Conservation (phyloP, 1,139 yeast species). For the Hemisphaericaspora lyxosophila region DNA sequence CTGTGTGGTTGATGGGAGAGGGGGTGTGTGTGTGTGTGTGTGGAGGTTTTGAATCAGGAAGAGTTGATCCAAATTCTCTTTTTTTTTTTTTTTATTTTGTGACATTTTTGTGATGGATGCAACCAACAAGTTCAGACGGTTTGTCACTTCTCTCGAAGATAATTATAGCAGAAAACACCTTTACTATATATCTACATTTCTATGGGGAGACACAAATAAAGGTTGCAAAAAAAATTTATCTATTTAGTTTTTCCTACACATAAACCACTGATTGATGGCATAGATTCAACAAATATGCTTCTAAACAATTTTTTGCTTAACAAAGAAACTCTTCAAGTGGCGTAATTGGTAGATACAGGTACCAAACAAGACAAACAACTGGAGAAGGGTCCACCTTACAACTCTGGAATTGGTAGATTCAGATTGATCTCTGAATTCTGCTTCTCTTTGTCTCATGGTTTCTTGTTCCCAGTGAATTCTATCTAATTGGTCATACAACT, state of each 20-base stretch:
- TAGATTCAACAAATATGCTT: too few species aligned
- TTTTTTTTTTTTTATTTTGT: not conserved
- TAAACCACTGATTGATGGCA: too few species aligned
- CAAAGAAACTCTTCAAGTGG: constrained; percentile 52
- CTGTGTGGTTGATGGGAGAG: not conserved
- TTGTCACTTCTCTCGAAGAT: too few species aligned
- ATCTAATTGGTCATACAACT: constrained; percentile 42
- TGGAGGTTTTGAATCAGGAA: too few species aligned
- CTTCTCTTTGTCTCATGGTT: constrained; percentile 48
- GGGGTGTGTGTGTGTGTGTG: not conserved
- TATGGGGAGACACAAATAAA: too few species aligned
- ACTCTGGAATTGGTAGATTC: constrained; percentile 49
- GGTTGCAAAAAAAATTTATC: too few species aligned
- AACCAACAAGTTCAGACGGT: not conserved
- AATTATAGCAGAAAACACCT: too few species aligned
- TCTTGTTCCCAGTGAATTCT: constrained; percentile 50
- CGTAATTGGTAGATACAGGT: constrained; percentile 51
- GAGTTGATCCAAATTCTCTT: too few species aligned
- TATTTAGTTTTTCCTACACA: not conserved
- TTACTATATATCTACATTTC: too few species aligned
- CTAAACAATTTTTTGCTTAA: constrained; percentile 51
- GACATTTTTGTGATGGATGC: not conserved
- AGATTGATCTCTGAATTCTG: constrained; percentile 47
- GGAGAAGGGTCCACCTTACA: constrained; percentile 47
- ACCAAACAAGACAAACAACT: constrained; percentile 46